Evolutionary conservation across 2,329 filamentous ascomycete species (phyloP), one percentile per base, ranked within the genome.

Genomic region (Neurospora crassa): DNA sequence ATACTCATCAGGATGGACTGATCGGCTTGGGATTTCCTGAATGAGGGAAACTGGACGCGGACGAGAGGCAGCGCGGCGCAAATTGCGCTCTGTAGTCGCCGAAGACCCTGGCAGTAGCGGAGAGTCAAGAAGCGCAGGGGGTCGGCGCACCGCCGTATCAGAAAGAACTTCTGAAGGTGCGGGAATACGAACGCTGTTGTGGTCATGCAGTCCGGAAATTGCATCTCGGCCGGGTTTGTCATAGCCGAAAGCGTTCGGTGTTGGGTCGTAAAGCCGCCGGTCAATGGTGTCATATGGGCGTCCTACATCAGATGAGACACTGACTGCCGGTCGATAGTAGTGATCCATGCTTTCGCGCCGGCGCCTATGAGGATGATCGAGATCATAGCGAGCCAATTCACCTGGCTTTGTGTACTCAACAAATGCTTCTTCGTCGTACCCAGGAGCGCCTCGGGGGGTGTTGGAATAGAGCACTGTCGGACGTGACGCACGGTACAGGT

Each of bases 181-280:
- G 18, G 86, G 82, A 77, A 84, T 81, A 69, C 84, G 83, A 63
- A 81, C 79, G 0, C 80, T 80, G 6, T 85, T 80, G 40, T 83
- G 78, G 34, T 87, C 85, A 73, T 87, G 88, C 7, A 81, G 77
- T 5, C 80, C 79, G 18, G 79, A 75, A 67, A 79, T 78, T 2
- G 80, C 77, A 18, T 76, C 76, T 71, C 86, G 82, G 75, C 87
- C 87, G 74, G 92, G 87, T 80, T 88, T 91, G 75, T 93, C 91
- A 74, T 93, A 88, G 0, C 90, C 91, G 75, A 90, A 84, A 3
- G 89, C 92, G 5, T 89, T 88, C 5, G 90, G 90, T 11, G 92
- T 91, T 2, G 91, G 91, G 0, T 86, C 84, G 41, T 85, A 78
- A 40, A 72, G 76, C 45, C 80, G 78, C n/a, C 78, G 74, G 69